Percentiles rank a stretch among this genome's conserved stretches.
phyloP scores from a whole-genome alignment of 2,329 filamentous ascomycete genomes.

The Fusarium sp. region DNA sequence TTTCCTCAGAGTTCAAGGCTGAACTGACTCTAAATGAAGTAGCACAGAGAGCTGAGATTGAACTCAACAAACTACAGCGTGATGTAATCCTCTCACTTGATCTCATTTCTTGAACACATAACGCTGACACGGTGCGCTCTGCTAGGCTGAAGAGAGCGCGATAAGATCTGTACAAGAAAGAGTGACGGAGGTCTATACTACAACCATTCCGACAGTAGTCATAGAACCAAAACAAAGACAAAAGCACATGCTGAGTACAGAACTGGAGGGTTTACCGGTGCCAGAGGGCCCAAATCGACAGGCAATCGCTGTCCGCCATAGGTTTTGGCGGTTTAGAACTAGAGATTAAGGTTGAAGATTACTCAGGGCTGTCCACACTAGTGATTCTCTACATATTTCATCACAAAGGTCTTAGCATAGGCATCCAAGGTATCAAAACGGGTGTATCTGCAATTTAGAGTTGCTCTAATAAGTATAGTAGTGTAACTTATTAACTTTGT shows the following conservation, averaged over 20 bases:
- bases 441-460: too few relatives aligned
- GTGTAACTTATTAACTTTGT: too few relatives aligned
- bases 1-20: neutral
- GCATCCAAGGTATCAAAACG: too few relatives aligned
- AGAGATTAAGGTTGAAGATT: neutral
- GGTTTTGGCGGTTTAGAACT: neutral
- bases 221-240: neutral
- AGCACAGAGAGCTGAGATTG: neutral
- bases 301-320: neutral
- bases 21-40: neutral
- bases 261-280: neutral
- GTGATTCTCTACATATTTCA: neutral
- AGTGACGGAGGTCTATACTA: neutral
- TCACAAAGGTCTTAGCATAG: fast-evolving
- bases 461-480: too few relatives aligned
- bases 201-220: neutral
- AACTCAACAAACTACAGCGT: neutral
- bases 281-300: neutral
- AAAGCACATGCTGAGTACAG: neutral
- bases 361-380: neutral
- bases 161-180: neutral
- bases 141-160: neutral
- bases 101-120: too few relatives aligned
- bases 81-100: too few relatives aligned
- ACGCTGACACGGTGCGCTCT: fast-evolving